Evolutionary conservation across 306 rosid species (phyloP), one percentile per base, ranked within the genome.

Genomic region (Styphnolobium japonicum): DNA sequence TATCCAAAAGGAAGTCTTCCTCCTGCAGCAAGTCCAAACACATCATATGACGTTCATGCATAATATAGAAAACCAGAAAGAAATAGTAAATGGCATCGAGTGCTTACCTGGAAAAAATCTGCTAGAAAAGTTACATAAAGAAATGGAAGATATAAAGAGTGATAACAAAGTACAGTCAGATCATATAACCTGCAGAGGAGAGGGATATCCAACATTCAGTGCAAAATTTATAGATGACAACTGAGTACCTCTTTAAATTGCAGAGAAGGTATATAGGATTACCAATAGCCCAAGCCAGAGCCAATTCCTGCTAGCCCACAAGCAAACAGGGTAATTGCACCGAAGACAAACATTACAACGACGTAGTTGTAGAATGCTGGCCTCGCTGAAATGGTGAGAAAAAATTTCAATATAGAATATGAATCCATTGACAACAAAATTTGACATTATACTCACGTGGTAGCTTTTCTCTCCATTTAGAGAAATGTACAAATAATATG

Each of bases 381-480:
- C 81, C 93, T 88, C 43, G 97, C 97, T 93, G 94, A 66, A 87
- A 64, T 78, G 81, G 71, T 64, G 37, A 65, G 75, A 86, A 16
- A 39, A 45, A 87, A 19, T 33, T 46, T 31, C 7, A 58, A 23
- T 65, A 76, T 14, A 73, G 77, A 81, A 65, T 51, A 43, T 34
- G 61, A 61, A 48, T 76, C 51, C 42, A 27, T 43, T 66, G 34
- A 57, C 39, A 46, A 6, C 10, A 45, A 60, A 81, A 22, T 37
- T 22, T 29, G 34, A 53, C 15, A 65, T 63, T 62, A 57, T 68
- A 86, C 96, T 91, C 81, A 89, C 96, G 94, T 22, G 94, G 94
- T 11, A 89, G 74, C 87, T 87, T 89, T 71, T 89, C 94, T 86
- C 87, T 93, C 94, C 91, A 89, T 84, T 91, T 91, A 40, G 91